Evolutionary conservation across 495 filamentous ascomycete genomes (phyloP), one percentile per base, ranked within the genome.

Genomic region (Xylaria scruposa): DNA sequence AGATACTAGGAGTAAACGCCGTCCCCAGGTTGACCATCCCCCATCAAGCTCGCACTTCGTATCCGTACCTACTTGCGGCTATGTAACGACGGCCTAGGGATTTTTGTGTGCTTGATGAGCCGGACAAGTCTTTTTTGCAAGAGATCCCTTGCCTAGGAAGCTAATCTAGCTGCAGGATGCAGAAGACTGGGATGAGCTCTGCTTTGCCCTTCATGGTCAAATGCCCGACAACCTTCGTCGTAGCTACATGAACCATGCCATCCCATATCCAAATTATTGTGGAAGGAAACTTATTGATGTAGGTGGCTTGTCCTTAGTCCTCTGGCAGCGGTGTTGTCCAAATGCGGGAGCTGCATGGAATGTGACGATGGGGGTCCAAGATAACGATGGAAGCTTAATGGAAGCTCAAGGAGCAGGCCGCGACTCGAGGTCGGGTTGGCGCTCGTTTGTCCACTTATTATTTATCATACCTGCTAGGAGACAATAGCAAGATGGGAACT

Each of bases 281-380:
- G 13, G 33, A 56, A 24, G 19, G 17, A 19, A 24, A 46, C 19
- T 21, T 8, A 47, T 60, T 36, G 54, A 49, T 69, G 67, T 69
- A 60, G 24, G 40, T 69, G 67, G 67, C 67, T 58, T 59, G 65
- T 42, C 21, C n/a, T 49, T 24, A 24, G 66, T 40, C 31, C 26
- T 59, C 40, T 60, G 38, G 26, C 40, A 65, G 72, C 63, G 75
- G 76, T 70, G 42, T 65, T 56, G 51, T 70, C 76, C 75, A 36
- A 78, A 78, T 77, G 69, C 67, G 76, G 76, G 76, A 78, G 76
- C 76, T 78, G 76, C 75, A 78, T 73, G 74, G 76, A 78, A 78
- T 54, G 69, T 70, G 54, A 75, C 65, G 71, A 62, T 75, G 76
- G 73, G 73, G 67, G 19, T 73, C 73, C 71, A 72, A 77, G 75